Conservation (phyloP, 148 eudicot species). For the Fagopyrum esculentum region DNA sequence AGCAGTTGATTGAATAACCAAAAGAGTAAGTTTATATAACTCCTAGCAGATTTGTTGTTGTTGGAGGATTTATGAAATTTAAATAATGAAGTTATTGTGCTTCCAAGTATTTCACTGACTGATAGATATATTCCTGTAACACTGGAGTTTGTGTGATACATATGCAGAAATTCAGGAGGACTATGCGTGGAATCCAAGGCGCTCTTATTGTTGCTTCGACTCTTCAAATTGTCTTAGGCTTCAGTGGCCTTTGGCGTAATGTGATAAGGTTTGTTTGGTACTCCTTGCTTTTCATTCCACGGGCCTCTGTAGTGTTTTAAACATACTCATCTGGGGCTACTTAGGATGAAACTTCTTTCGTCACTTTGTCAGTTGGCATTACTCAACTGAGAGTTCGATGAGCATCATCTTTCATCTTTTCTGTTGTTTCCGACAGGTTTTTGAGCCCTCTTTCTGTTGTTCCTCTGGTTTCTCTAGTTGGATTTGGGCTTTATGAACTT, state of each 20-base stretch:
- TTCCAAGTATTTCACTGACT: too few relatives aligned
- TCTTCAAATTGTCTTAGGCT: conserved; percentile 89
- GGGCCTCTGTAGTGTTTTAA: neutral
- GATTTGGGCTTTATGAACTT: conserved; percentile 91
- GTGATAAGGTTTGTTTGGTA: neutral
- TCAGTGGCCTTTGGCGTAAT: conserved; percentile 26
- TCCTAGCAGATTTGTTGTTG: neutral
- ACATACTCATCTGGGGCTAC: neutral
- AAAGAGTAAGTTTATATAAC: too few relatives aligned
- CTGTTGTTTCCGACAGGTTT: conserved; percentile 35
- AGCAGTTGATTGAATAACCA: too few relatives aligned
- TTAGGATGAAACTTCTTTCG: too few relatives aligned
- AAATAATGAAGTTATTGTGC: too few relatives aligned
- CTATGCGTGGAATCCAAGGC: conserved; percentile 89
- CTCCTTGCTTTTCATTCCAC: neutral
- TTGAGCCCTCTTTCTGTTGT: conserved; percentile 88
- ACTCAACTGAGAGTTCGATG: too few relatives aligned
- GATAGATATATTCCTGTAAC: too few relatives aligned
- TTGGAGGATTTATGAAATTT: neutral
- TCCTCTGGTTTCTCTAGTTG: conserved; percentile 87
- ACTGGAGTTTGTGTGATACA: neutral
- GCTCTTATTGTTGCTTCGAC: conserved; percentile 94
- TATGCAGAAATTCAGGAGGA: conserved; percentile 69
- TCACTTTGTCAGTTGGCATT: too few relatives aligned
- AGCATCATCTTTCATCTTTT: neutral